phyloP scores from a whole-genome alignment of 2,329 filamentous ascomycete species.

The Colletotrichum tabaci region DNA sequence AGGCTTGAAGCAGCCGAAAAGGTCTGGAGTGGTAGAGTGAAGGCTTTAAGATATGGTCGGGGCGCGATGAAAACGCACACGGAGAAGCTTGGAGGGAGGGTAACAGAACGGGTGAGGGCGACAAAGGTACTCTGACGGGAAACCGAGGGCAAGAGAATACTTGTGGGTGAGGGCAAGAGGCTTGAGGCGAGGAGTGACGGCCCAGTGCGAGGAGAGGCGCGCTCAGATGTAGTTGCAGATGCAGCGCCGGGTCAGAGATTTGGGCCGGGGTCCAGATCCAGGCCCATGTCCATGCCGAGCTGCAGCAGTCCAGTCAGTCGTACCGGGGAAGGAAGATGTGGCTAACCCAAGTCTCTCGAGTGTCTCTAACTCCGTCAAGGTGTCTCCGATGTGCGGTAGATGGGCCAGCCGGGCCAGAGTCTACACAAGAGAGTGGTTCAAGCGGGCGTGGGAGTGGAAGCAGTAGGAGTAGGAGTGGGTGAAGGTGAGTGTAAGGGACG shows the following conservation, averaged over 20 bases:
- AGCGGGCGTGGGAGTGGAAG: constrained; percentile 19
- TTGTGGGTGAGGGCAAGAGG: background rate
- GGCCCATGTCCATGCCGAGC: constrained; percentile 37
- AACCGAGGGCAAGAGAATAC: constrained; percentile 12
- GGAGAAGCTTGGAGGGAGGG: constrained; percentile 7
- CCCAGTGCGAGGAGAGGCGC: constrained; percentile 12
- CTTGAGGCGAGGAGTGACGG: background rate
- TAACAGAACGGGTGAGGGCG: background rate
- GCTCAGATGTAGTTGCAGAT: constrained; percentile 33
- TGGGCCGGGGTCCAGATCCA: constrained; percentile 31
- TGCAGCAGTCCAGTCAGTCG: constrained; percentile 13
- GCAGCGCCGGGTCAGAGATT: constrained; percentile 32
- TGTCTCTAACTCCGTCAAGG: constrained; percentile 28
- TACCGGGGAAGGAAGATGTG: constrained; percentile 29
- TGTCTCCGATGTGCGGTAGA: constrained; percentile 23
- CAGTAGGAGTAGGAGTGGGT: constrained; percentile 25
- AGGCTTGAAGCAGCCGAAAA: constrained; percentile 4
- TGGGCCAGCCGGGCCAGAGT: background rate
- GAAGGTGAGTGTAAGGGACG: background rate
- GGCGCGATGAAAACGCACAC: constrained; percentile 21
- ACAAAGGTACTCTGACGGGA: background rate
- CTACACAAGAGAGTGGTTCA: constrained; percentile 2
- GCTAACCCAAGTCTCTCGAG: constrained; percentile 17
- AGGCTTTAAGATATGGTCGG: constrained; percentile 32
- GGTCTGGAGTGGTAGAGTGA: constrained; percentile 31